phyloP scores from a whole-genome alignment of 768 basidiomycete genomes.

The Amanita rimosa region DNA sequence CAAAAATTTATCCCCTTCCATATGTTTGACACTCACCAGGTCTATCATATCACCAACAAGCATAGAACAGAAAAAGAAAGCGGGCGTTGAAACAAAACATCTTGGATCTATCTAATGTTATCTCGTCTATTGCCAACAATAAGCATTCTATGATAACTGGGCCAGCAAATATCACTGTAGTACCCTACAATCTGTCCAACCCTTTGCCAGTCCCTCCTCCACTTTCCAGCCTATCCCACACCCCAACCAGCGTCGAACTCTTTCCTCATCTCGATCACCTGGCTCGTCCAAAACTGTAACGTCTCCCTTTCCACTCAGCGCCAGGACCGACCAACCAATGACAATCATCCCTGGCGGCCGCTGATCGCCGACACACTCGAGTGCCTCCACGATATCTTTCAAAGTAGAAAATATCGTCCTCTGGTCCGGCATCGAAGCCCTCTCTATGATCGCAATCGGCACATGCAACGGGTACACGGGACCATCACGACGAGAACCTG shows the following conservation, averaged over 20 bases:
- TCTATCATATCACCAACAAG: no score
- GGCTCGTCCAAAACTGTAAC: conserved; percentile 54
- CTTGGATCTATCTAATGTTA: no score
- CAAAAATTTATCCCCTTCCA: no score
- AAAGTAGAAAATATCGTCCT: conserved; percentile 74
- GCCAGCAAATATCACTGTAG: no score
- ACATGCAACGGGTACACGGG: conserved; percentile 56
- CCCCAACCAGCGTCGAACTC: conserved; percentile 53
- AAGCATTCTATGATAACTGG: no score
- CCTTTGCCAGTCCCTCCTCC: conserved; percentile 46
- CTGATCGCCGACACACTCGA: conserved; percentile 74
- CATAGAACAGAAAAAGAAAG: no score
- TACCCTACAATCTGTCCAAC: no score
- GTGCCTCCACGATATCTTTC: conserved; percentile 50
- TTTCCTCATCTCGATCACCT: conserved; percentile 24
- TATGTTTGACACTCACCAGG: no score
- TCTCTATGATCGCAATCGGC: conserved; percentile 90
- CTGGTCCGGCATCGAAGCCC: conserved; percentile 92
- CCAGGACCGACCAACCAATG: conserved; percentile 83
- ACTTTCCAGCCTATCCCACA: conserved; percentile 42
- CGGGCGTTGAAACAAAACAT: no score
- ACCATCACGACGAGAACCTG: conserved; percentile 22
- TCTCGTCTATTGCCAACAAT: no score
- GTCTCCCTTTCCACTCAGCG: conserved; percentile 64
- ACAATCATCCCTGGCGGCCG: conserved; percentile 95